Conservation (phyloP, 2,329 filamentous ascomycete genomes). For the Periconia digitata region DNA sequence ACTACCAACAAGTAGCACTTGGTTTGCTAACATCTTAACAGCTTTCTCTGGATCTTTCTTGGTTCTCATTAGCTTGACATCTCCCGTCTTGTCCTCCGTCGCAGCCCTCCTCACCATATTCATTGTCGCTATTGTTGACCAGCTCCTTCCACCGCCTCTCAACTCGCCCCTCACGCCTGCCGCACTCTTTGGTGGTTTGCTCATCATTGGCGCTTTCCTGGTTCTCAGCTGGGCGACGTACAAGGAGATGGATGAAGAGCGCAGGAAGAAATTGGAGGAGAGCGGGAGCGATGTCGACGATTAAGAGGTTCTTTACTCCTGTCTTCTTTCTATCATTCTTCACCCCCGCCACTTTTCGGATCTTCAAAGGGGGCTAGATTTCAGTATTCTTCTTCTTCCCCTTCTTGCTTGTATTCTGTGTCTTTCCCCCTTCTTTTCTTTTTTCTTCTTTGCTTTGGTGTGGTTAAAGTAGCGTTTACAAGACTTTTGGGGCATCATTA, state of each 20-base stretch:
- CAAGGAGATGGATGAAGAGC: slow-evolving; percentile 86
- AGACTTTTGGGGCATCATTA: too few species aligned
- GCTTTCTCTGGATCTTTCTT: slow-evolving; percentile 91
- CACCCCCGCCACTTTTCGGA: not conserved
- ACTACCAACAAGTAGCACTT: not conserved
- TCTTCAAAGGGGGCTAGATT: too few species aligned
- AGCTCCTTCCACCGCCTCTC: slow-evolving; percentile 69
- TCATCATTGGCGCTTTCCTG: slow-evolving; percentile 88
- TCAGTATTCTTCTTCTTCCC: too few species aligned
- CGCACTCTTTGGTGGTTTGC: slow-evolving; percentile 75
- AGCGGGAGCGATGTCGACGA: slow-evolving; percentile 50
- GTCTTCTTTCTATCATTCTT: not conserved
- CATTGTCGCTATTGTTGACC: slow-evolving; percentile 89
- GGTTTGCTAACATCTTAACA: slow-evolving; percentile 22
- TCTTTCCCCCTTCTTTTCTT: too few species aligned
- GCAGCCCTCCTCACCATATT: slow-evolving; percentile 95
- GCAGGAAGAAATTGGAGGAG: slow-evolving; percentile 57
- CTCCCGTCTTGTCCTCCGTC: slow-evolving; percentile 87
- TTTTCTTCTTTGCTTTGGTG: not conserved
- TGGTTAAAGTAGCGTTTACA: too few species aligned
- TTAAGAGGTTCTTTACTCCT: slow-evolving; percentile 15
- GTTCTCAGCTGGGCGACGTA: slow-evolving; percentile 90
- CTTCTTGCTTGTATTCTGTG: too few species aligned
- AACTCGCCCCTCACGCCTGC: slow-evolving; percentile 74
- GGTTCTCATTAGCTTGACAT: slow-evolving; percentile 88